Evolutionary conservation across 148 eudicot genomes (phyloP).

Genomic region (Rhododendron henanense): DNA sequence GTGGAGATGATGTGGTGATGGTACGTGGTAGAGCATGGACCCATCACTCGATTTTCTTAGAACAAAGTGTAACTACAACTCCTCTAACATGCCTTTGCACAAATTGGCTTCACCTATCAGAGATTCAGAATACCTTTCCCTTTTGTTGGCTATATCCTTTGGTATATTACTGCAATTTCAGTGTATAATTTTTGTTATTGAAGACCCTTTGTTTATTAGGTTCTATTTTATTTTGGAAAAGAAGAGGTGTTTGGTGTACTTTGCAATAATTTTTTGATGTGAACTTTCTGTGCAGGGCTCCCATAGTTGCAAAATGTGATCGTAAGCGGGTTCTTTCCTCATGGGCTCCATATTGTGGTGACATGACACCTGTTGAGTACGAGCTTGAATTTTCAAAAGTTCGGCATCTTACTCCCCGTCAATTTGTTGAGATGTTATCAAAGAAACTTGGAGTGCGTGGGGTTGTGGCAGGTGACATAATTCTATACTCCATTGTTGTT

Average conservation of each 20-base stretch:
- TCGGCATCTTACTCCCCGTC: slow-evolving; percentile 67
- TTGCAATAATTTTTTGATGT: not conserved
- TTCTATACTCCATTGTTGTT: not conserved
- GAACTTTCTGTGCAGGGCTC: slow-evolving; percentile 56
- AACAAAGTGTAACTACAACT: not conserved
- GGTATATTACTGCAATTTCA: not conserved
- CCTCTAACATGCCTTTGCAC: not conserved
- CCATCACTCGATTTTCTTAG: not conserved
- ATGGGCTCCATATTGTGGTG: slow-evolving; percentile 79
- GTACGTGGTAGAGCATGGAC: not conserved
- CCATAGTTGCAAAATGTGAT: slow-evolving; percentile 94
- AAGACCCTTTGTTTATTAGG: not conserved
- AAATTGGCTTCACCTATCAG: not conserved
- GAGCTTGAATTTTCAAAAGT: slow-evolving; percentile 77
- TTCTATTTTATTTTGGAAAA: not conserved
- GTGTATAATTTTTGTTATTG: not conserved
- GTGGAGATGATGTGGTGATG: not conserved
- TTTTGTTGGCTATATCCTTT: not conserved
- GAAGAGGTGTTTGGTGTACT: not conserved
- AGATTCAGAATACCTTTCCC: not conserved
- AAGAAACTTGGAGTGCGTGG: slow-evolving; percentile 77
- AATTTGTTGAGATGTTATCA: slow-evolving; percentile 90
- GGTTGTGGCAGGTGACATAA: slow-evolving; percentile 82
- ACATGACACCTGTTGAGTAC: slow-evolving; percentile 55
- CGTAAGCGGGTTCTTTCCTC: slow-evolving; percentile 82